phyloP scores from a whole-genome alignment of 306 rosid genomes.

The Dalbergia cultrata region DNA sequence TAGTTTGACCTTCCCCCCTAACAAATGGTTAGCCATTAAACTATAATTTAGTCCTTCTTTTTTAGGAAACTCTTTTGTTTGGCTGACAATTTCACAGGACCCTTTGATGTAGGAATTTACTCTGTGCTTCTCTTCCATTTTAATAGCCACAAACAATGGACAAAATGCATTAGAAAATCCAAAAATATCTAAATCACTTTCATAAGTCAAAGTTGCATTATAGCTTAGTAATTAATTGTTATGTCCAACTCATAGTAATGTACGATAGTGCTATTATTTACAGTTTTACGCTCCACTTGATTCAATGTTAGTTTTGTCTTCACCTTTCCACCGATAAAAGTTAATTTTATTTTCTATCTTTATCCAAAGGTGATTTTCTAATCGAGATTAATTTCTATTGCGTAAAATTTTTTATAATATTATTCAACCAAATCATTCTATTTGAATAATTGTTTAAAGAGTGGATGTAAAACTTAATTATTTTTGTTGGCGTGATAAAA shows the following conservation, averaged over 20 bases:
- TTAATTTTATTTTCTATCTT: too few relatives aligned
- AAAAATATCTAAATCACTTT: not conserved
- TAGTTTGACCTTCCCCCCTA: slow-evolving; percentile 38
- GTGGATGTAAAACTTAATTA: too few relatives aligned
- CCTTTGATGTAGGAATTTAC: slow-evolving; percentile 56
- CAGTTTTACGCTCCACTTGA: not conserved
- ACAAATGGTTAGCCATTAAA: slow-evolving; percentile 50
- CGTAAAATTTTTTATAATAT: too few relatives aligned
- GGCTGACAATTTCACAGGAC: slow-evolving; percentile 52
- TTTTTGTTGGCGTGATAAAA: too few relatives aligned
- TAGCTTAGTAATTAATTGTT: not conserved
- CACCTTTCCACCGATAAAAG: too few relatives aligned
- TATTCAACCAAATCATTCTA: too few relatives aligned
- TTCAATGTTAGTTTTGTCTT: not conserved
- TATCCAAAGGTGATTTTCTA: too few relatives aligned
- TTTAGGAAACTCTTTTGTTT: slow-evolving; percentile 47
- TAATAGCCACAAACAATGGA: slow-evolving; percentile 39
- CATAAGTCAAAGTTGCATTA: not conserved
- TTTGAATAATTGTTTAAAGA: too few relatives aligned
- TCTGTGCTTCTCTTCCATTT: slow-evolving; percentile 46
- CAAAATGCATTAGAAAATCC: not conserved
- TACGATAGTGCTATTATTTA: not conserved
- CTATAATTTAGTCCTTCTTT: slow-evolving; percentile 48
- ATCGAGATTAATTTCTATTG: too few relatives aligned
- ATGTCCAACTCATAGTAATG: not conserved